These are phyloP conservation scores for Linderniella brevidens DNA, from an alignment of 257 asterid genomes.

Conservation along the genomic window DNA sequence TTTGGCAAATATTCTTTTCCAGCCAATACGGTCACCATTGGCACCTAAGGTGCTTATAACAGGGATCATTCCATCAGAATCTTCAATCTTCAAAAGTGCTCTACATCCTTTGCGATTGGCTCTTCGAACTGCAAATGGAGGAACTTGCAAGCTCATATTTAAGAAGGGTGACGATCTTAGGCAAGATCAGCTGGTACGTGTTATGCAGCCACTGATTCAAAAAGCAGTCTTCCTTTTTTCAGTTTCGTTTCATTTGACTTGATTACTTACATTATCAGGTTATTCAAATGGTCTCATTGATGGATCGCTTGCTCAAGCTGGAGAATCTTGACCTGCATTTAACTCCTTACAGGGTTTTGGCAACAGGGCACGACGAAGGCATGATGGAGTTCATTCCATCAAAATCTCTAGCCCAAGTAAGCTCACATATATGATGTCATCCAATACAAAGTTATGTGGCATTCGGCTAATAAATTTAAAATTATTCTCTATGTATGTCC, in stretches of 20 bases:
- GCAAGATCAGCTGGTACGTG: slow-evolving; percentile 91
- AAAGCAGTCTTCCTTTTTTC: not conserved
- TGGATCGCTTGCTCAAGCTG: slow-evolving; percentile 93
- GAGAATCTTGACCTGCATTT: slow-evolving; percentile 93
- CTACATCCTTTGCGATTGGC: slow-evolving; percentile 77
- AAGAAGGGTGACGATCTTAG: slow-evolving; percentile 97
- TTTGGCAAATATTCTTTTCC: slow-evolving; percentile 13
- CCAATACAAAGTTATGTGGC: too few relatives aligned
- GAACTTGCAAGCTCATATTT: slow-evolving; percentile 78
- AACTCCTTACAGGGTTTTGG: slow-evolving; percentile 92
- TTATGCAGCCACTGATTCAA: not conserved
- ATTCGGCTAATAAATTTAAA: too few relatives aligned
- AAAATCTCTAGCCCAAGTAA: slow-evolving; percentile 89
- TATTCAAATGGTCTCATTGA: slow-evolving; percentile 90
- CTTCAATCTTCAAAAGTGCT: slow-evolving; percentile 86
- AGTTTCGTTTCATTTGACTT: not conserved
- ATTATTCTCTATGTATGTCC: slow-evolving; percentile 14
- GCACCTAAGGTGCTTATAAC: slow-evolving; percentile 77
- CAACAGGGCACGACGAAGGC: slow-evolving; percentile 98
- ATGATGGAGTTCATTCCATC: slow-evolving; percentile 97
- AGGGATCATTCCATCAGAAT: slow-evolving; percentile 91
- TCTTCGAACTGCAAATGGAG: slow-evolving; percentile 82
- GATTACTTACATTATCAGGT: slow-evolving; percentile 32
- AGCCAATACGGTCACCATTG: slow-evolving; percentile 95
- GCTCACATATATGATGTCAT: not conserved